Conservation (phyloP, 2,329 filamentous ascomycete genomes). For the Talaromyces sp. region DNA sequence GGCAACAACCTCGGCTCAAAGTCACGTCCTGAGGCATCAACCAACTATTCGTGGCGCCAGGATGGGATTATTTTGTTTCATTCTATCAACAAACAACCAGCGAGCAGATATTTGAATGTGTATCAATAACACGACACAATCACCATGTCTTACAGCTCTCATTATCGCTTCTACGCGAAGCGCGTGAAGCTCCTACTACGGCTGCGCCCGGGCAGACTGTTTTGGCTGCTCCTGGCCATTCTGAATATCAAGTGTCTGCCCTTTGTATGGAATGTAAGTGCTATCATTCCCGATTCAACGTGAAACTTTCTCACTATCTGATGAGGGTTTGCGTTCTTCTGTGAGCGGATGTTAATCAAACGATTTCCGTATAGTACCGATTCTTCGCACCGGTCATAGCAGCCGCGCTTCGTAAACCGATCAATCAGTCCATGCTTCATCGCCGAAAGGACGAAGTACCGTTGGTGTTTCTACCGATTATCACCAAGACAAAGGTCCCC, state of each 20-base stretch:
- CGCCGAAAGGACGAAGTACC: slow-evolving; percentile 11
- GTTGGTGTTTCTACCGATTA: slow-evolving; percentile 19
- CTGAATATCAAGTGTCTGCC: slow-evolving; percentile 18
- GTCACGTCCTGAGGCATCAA: not conserved
- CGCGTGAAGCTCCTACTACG: not conserved
- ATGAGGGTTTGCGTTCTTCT: too few relatives aligned
- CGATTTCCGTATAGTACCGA: not conserved
- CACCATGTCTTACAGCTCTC: not conserved
- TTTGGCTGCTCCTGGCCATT: slow-evolving; percentile 11
- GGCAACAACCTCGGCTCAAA: slow-evolving; percentile 5
- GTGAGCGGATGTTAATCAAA: not conserved
- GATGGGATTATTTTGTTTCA: not conserved
- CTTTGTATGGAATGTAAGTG: slow-evolving; percentile 19
- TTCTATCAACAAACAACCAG: not conserved
- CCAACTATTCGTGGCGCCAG: not conserved
- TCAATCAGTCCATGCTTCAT: slow-evolving; percentile 2
- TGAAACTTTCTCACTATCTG: not conserved
- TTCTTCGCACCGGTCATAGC: slow-evolving; percentile 14
- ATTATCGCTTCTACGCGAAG: not conserved
- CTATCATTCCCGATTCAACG: not conserved
- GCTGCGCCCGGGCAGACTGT: not conserved
- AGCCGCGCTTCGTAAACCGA: slow-evolving; percentile 12
- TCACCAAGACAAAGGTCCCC: slow-evolving; percentile 14
- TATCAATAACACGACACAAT: not conserved
- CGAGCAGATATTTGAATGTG: not conserved